Base-by-base conservation (phyloP, 352 stramenopile species). In the Globisporangium lucens region DNA sequence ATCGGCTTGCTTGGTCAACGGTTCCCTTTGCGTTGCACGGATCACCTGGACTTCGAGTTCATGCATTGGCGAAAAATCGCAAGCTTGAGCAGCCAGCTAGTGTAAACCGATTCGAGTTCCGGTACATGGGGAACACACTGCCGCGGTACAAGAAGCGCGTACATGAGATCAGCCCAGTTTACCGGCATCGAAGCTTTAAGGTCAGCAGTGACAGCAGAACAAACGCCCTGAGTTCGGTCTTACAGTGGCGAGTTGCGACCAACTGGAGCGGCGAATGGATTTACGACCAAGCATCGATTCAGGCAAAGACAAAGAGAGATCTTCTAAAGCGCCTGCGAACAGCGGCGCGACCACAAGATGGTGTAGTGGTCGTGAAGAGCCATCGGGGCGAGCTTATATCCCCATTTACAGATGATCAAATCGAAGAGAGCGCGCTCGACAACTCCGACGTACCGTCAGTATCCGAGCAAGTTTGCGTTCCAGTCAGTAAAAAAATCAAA, bases 261-360 rank as follows among this genome's bases (percentile, higher is more conserved):
- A 87, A 82, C 13, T 90, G 82, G 80, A 85, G 80, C 49, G 82
- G 82, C 8, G 80, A 89, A 56, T 90, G 82, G 82, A 60, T 88
- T 9, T 89, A 84, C 36, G 69, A 76, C 7, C 82, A 90, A 56
- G 41, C 62, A 12, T 67, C 57, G n/a, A 70, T 87, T 15, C 46
- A 63, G 3, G 59, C 66, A 20, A 66, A 70, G 29, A 78, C 71
- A 33, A 90, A 89, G 60, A 35, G 60, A 1, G 36, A 65, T 15
- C 65, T 89, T 2, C 62, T 79, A 35, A 86, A 87, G 58, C 70
- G 51, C 13, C 41, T 90, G 49, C 72, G 80, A 64, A 72, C 71
- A 63, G 67, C 67, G 27, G n/a, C 33, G 46, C 66, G 67, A 56
- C 73, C 80, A 0, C 65, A 76, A 1, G 51, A 64, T 51, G 70